Evolutionary conservation across 116 monocot species (phyloP).

Genomic region (Zostera marina): DNA sequence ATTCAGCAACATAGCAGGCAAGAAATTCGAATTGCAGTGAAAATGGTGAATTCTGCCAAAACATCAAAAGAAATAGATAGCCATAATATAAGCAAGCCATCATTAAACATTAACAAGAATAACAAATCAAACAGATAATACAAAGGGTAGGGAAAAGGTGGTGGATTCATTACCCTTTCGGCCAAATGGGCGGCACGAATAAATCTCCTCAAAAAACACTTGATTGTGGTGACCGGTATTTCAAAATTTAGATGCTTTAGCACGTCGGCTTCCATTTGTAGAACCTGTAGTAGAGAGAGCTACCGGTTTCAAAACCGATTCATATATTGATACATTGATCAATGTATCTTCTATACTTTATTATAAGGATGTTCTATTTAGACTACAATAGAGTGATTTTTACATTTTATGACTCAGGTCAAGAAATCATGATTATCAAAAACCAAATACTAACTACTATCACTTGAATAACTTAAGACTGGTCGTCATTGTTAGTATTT

Average conservation of each 20-base stretch:
- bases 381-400: no score
- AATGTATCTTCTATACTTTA: no score
- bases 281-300: constrained; percentile 37
- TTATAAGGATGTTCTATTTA: no score
- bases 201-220: constrained; percentile 93
- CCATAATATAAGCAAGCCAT: no score
- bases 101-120: background rate
- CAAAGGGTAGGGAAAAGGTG: background rate
- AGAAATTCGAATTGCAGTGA: constrained; percentile 69
- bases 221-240: constrained; percentile 69
- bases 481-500: no score
- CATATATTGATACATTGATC: no score
- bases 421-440: no score
- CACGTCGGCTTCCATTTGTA: constrained; percentile 86
- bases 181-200: constrained; percentile 61
- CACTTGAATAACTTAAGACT: no score
- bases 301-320: background rate
- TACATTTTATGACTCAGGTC: no score
- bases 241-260: constrained; percentile 81
- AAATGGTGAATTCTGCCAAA: constrained; percentile 29
- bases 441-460: no score
- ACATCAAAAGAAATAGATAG: no score
- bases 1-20: constrained; percentile 64
- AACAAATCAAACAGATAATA: background rate
- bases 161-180: constrained; percentile 65